Evolutionary conservation across 116 monocot genomes (phyloP), one percentile per base, ranked within the genome.

Genomic region (Zostera marina): DNA sequence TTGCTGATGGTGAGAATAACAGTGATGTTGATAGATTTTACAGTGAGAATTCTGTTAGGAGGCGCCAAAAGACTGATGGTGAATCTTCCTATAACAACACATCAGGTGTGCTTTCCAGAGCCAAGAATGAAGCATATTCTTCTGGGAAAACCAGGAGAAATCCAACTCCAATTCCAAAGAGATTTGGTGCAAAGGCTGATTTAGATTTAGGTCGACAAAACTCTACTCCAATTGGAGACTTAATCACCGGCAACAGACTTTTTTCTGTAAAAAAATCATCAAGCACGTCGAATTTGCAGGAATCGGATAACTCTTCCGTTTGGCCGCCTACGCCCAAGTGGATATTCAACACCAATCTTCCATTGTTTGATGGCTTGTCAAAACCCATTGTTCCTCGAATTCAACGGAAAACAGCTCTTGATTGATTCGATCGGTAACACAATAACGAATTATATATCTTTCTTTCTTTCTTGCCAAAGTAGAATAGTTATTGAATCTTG

Each of bases 211-310:
- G 44, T 20, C 53, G 44, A 19, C 42, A 11, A 41, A 47, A 11
- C 24, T 11, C 25, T 7, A 22, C 9, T 3, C 38, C 49, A 1
- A 24, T 13, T 14, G 54, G 54, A 3, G 66, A 70, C 61, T 49
- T 65, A 0, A 44, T 54, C 20, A 53, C 57, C n/a, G 60, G 52
- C 44, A 69, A 74, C 52, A 67, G 57, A 1, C 64, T 60, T 47
- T 24, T 64, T 57, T 49, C 79, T 4, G 65, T 72, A 3, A 60
- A 62, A 12, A 79, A 68, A 62, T 79, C 78, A 42, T 78, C 79
- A 9, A 79, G 79, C 62, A 72, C 79, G 11, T 72, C 75, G 2
- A 75, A 62, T 61, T 72, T 79, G 68, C 68, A 72, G 21, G 79
- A 79, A 4, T 62, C 75, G 0, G 68, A 72, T 38, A 47, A 9